A percentile compares a stretch with the other conserved stretches of the same genome.
Evolutionary conservation across 2,329 filamentous ascomycete genomes (phyloP).

Genomic region (Pestalotiopsis sp.): DNA sequence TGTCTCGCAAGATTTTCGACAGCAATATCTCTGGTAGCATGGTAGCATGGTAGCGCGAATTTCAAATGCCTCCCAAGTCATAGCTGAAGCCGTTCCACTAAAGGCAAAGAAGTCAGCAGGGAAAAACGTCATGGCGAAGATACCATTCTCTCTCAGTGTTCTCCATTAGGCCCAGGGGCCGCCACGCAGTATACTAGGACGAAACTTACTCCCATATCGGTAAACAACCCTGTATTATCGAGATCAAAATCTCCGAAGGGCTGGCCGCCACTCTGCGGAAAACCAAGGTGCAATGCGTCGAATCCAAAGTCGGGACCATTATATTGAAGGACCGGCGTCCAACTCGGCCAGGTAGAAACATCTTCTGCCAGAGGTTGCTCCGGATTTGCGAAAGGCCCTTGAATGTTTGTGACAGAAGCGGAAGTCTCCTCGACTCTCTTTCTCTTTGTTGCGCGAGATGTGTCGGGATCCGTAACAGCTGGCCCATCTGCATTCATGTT

Average conservation of each 20-base stretch:
- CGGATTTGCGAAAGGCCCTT: too few species aligned
- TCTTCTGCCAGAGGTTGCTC: neutral
- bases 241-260: neutral
- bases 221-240: neutral
- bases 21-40: constrained; percentile 13
- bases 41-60: neutral
- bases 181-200: neutral
- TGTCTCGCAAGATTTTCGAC: constrained; percentile 3
- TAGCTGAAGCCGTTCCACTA: neutral
- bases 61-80: neutral
- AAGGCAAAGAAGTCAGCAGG: neutral
- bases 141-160: too few species aligned
- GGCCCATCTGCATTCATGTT: neutral
- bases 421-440: neutral
- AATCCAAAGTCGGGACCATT: constrained; percentile 16
- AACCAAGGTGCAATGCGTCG: constrained; percentile 9
- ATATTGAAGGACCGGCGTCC: constrained; percentile 10
- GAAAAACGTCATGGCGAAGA: too few species aligned
- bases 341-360: neutral
- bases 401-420: neutral
- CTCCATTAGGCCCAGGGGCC: neutral
- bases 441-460: neutral
- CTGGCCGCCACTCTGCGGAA: neutral
- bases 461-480: neutral
- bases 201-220: neutral